phyloP scores from a whole-genome alignment of 2,329 filamentous ascomycete genomes.

The Pyricularia sp. region DNA sequence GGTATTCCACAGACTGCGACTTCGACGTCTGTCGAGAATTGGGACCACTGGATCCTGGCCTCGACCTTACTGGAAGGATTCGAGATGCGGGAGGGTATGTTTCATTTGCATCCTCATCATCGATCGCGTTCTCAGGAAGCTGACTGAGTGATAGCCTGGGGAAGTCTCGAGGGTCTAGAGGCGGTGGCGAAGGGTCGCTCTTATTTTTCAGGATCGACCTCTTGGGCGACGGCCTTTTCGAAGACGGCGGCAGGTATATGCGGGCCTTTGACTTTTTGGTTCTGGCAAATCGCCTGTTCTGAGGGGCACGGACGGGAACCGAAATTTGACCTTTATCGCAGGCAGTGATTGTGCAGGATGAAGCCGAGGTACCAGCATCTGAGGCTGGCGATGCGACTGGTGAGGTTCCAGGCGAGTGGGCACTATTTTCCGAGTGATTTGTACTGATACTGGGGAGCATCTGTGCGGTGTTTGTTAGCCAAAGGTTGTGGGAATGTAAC shows the following conservation, averaged over 20 bases:
- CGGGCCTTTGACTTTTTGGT: slow-evolving; percentile 24
- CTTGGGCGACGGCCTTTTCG: background rate
- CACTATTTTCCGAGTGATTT: background rate
- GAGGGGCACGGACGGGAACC: background rate
- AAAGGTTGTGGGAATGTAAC: background rate
- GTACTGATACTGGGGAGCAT: background rate
- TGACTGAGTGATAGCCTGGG: background rate
- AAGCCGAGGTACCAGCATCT: background rate
- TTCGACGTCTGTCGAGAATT: background rate
- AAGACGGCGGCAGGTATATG: background rate
- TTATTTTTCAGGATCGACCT: slow-evolving; percentile 1
- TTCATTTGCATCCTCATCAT: background rate
- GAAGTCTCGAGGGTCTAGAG: background rate
- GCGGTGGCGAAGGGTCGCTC: background rate
- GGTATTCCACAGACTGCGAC: background rate
- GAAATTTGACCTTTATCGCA: background rate
- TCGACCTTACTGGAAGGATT: background rate
- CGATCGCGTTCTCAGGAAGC: background rate
- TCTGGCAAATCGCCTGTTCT: background rate
- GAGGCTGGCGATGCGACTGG: background rate
- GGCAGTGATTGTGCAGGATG: background rate
- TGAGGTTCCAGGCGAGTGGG: background rate
- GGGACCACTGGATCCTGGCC: background rate
- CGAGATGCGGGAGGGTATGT: background rate
- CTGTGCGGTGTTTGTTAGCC: background rate